phyloP scores from a whole-genome alignment of 2,329 filamentous ascomycete species.

The Hypocreales sp. region DNA sequence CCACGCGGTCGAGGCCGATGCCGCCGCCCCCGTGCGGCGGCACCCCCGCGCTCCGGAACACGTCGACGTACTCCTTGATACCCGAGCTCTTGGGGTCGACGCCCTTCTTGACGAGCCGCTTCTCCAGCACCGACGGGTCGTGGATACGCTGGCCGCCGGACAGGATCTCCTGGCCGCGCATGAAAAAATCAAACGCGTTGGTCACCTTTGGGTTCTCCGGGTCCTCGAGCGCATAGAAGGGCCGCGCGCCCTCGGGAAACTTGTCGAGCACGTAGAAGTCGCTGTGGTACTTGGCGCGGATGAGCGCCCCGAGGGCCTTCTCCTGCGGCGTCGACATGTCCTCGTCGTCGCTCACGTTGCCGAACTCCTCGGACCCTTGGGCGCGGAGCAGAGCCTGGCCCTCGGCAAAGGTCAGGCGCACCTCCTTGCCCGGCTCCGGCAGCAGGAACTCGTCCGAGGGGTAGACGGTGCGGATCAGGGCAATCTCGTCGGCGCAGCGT shows the following conservation, averaged over 20 bases:
- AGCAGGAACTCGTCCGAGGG: constrained; percentile 65
- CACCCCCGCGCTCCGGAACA: constrained; percentile 65
- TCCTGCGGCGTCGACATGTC: constrained; percentile 72
- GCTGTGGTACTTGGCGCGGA: constrained; percentile 78
- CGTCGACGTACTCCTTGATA: constrained; percentile 84
- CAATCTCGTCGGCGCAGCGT: constrained; percentile 55
- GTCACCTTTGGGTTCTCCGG: constrained; percentile 2
- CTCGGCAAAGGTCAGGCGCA: constrained; percentile 64
- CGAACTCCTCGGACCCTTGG: constrained; percentile 51
- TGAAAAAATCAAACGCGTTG: constrained; percentile 36
- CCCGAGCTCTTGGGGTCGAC: constrained; percentile 58
- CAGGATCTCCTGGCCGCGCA: constrained; percentile 84
- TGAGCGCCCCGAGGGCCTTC: constrained; percentile 74
- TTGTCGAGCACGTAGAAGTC: constrained; percentile 98
- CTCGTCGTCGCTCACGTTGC: constrained; percentile 58
- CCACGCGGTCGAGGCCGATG: constrained; percentile 78
- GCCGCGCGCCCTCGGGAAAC: constrained; percentile 76
- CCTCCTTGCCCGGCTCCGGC: constrained; percentile 57
- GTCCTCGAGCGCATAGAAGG: constrained; percentile 79
- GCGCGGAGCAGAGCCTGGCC: constrained; percentile 63
- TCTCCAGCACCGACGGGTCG: constrained; percentile 57
- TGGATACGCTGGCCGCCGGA: constrained; percentile 89
- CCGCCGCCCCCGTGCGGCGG: constrained; percentile 86
- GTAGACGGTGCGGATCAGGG: constrained; percentile 56
- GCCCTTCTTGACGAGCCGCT: constrained; percentile 63